Evolutionary conservation across 1,284 basidiomycete genomes (phyloP), one percentile per base, ranked within the genome.

Genomic region (Heterobasidion occidentale): DNA sequence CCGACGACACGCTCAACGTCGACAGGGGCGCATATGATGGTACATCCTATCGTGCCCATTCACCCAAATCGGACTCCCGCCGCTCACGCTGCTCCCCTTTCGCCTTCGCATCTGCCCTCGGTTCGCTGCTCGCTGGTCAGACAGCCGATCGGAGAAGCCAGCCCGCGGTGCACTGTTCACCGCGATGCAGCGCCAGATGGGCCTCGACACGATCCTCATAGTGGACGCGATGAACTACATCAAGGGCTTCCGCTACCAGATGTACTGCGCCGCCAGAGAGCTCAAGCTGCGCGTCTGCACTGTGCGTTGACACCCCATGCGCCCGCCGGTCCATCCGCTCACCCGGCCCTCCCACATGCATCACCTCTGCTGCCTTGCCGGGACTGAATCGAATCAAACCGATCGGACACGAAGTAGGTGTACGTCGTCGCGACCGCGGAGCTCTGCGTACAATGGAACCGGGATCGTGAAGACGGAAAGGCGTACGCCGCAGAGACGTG

Each of bases 221-320:
- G 81, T 95, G 56, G 96, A 99, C 64, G 85, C 88, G 7, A 82
- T 92, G 62, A 96, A 98, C 67, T 98, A 99, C 71, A 98, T 98
- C 79, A 98, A 99, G 69, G 89, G 92, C 7, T 98, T 94, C 67
- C 83, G 96, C 44, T 99, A 99, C 70, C 96, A 99, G 72, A 88
- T 98, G 73, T 98, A 98, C 72, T 98, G 95, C 67, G 92, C 92
- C 0, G 94, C 94, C 3, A 77, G 94, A 50, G 96, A 98, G 69
- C 81, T 88, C 58, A 90, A 89, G 62, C 76, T 94, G 36, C 77
- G 94, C 33, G 86, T 92, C 7, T 92, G 90, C 67, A 98, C 95
- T 53, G 93, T 96, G 68, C 68, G 91, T 78, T 33, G 27, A 15
- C 42, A 33, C 27, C 55, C 49, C 19, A 11, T 20, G 46, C n/a